These are phyloP conservation scores for Lactifluus volemus DNA, from an alignment of 768 basidiomycete genomes.

Conservation along the genomic window DNA sequence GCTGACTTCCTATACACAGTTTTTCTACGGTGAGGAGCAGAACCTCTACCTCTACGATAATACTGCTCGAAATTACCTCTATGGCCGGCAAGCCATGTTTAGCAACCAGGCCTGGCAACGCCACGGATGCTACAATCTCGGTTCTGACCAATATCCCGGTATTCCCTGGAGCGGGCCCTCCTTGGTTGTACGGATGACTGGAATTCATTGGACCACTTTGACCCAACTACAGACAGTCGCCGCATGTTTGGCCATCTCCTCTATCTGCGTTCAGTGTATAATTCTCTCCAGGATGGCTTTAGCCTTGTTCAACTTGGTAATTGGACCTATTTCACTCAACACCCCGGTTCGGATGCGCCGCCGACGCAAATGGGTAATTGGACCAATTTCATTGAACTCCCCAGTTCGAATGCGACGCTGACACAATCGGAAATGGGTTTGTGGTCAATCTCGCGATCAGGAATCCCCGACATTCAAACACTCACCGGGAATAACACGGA, in stretches of 20 bases:
- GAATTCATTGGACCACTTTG: slow-evolving; percentile 93
- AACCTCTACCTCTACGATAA: slow-evolving; percentile 83
- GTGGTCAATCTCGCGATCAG: slow-evolving; percentile 71
- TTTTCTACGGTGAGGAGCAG: slow-evolving; percentile 91
- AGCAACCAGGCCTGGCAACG: slow-evolving; percentile 81
- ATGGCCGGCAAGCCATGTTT: slow-evolving; percentile 90
- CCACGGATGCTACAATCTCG: slow-evolving; percentile 87
- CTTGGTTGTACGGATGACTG: slow-evolving; percentile 87
- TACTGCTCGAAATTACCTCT: slow-evolving; percentile 86
- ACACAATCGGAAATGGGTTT: slow-evolving; percentile 60
- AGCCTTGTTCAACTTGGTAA: slow-evolving; percentile 74
- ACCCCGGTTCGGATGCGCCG: slow-evolving; percentile 79
- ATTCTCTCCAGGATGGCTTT: slow-evolving; percentile 78
- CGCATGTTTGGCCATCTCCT: slow-evolving; percentile 69
- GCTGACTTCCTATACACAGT: slow-evolving; percentile 30
- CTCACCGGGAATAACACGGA: slow-evolving; percentile 52
- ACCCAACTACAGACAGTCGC: slow-evolving; percentile 73
- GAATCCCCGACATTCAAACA: slow-evolving; percentile 48
- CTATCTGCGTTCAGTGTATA: slow-evolving; percentile 58
- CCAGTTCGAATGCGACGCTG: too few relatives aligned
- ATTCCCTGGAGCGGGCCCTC: slow-evolving; percentile 71
- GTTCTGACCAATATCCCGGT: slow-evolving; percentile 90
- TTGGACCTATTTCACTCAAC: slow-evolving; percentile 71
- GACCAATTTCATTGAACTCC: too few relatives aligned
- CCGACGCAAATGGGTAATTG: slow-evolving; percentile 30